These are phyloP conservation scores for Pichia kudriavzevii DNA, from an alignment of 1,139 yeast species.

Conservation along the genomic window DNA sequence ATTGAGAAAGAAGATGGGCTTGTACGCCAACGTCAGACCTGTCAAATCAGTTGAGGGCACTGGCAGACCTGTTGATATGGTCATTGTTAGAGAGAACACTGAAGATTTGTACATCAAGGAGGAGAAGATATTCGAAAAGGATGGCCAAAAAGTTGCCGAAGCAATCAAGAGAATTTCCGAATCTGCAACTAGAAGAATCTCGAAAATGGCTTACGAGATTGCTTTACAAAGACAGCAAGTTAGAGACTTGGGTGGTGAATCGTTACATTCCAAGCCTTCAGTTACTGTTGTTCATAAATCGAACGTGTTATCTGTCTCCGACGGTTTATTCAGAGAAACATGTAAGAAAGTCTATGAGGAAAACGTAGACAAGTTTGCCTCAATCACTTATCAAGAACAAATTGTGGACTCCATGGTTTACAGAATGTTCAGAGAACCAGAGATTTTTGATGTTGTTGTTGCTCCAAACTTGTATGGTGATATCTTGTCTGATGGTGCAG, in stretches of 20 bases:
- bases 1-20: conserved; percentile 85
- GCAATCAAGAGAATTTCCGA: conserved; percentile 95
- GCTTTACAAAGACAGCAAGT: conserved; percentile 85
- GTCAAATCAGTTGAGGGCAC: conserved; percentile 85
- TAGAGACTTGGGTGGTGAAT: conserved; percentile 55
- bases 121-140: conserved; percentile 70
- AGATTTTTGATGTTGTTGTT: conserved; percentile 92
- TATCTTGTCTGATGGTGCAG: conserved; percentile 96
- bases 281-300: conserved; percentile 96
- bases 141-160: conserved; percentile 84
- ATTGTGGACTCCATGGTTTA: conserved; percentile 99
- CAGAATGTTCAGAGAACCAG: conserved; percentile 97
- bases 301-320: conserved; percentile 84
- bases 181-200: conserved; percentile 76
- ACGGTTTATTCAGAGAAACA: conserved; percentile 93
- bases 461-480: conserved; percentile 99
- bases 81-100: conserved; percentile 96
- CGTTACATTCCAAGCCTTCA: conserved; percentile 52
- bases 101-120: conserved; percentile 95
- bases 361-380: conserved; percentile 47
- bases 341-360: conserved; percentile 70
- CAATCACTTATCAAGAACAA: conserved; percentile 77
- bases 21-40: conserved; percentile 96
- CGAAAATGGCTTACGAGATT: conserved; percentile 84
- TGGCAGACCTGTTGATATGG: conserved; percentile 89